Conservation (phyloP, 2,329 filamentous ascomycete species). For the Trichoderma sp. region DNA sequence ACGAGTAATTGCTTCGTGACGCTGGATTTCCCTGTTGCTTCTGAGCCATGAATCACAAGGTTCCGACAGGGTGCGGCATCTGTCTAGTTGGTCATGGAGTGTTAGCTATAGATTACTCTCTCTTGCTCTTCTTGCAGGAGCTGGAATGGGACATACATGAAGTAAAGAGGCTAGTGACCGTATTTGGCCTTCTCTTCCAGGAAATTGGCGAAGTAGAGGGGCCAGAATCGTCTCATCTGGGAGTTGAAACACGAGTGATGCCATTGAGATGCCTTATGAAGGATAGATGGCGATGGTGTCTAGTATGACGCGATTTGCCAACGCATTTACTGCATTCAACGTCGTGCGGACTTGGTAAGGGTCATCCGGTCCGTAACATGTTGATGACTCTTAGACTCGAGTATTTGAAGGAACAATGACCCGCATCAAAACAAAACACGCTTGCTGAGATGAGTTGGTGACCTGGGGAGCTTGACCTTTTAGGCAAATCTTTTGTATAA, state of each 20-base stretch:
- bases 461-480: not conserved
- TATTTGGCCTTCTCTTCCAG: constrained; percentile 58
- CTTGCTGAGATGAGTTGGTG: not conserved
- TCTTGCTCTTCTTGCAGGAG: not conserved
- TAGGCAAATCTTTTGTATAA: not conserved
- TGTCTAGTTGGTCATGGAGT: constrained; percentile 44
- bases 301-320: not conserved
- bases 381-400: not conserved
- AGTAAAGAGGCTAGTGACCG: constrained; percentile 56
- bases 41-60: constrained; percentile 77
- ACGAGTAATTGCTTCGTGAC: constrained; percentile 54
- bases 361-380: not conserved
- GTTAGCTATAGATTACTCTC: not conserved
- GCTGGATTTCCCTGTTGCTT: constrained; percentile 81
- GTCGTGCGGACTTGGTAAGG: not conserved
- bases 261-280: constrained; percentile 1
- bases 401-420: not conserved
- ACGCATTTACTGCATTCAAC: not conserved
- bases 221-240: constrained; percentile 51
- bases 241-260: constrained; percentile 42
- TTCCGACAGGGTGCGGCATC: constrained; percentile 67
- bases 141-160: constrained; percentile 37
- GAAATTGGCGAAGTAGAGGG: constrained; percentile 48
- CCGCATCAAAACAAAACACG: not conserved
- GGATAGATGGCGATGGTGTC: not conserved